Evolutionary conservation across 2,329 filamentous ascomycete species (phyloP), one percentile per base, ranked within the genome.

Genomic region (Trichophyton rubrum): DNA sequence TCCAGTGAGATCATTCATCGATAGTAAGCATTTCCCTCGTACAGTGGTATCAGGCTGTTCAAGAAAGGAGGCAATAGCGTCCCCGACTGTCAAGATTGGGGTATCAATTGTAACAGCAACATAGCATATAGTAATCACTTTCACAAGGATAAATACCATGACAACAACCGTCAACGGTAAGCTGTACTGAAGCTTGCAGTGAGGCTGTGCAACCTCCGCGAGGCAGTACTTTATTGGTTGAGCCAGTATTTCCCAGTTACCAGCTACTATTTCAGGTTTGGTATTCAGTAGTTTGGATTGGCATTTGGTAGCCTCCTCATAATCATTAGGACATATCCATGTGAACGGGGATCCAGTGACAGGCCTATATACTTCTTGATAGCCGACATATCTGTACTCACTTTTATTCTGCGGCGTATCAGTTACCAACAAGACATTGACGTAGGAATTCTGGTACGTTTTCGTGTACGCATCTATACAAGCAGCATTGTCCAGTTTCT

Each of bases 41-140:
- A 70, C 73, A 1, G 64, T 69, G 0, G 60, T 60, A 62, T 75
- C 74, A 0, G 68, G 69, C 3, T 62, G 35, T 22, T 64, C 64
- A 2, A 75, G 63, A 51, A 75, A 77, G 0, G 72, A 74, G 7
- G 69, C 66, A 9, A 75, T 68, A 0, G 70, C 71, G 62, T 75
- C 73, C 4, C 73, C 73, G 1, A 71, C 65, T 0, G 72, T 74
- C 27, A 71, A 63, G 8, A 71, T 66, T 9, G 58, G 22, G 3
- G 64, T 45, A 33, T 47, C 38, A 33, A 33, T 51, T 9, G 15
- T 45, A 24, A 41, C 40, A 51, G 43, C 62, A 22, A 41, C 51
- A 20, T 49, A 56, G 55, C 45, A 56, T 33, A 57, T 63, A 57
- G 47, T 60, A 27, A 38, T 56, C 22, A 55, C 61, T 49, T 70